Conservation (phyloP, 257 asterid species). For the Plantago major region DNA sequence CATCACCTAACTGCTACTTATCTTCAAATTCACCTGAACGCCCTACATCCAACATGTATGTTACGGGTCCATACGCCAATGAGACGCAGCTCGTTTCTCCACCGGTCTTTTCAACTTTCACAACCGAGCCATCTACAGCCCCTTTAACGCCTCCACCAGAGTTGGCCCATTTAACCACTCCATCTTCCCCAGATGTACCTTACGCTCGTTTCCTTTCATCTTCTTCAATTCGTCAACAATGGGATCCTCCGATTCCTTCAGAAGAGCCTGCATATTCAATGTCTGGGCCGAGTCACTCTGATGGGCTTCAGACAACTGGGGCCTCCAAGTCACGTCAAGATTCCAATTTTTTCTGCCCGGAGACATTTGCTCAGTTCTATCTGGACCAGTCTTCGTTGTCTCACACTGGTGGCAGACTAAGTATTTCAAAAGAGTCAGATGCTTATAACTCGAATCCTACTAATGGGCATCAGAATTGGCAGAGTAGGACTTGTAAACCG, state of each 20-base stretch:
- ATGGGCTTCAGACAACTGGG: constrained; percentile 34
- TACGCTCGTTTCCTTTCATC: constrained; percentile 61
- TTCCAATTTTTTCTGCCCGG: constrained; percentile 96
- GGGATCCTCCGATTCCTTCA: constrained; percentile 45
- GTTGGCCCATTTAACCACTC: constrained; percentile 59
- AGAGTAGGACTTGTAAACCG: constrained; percentile 58
- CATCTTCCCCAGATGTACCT: constrained; percentile 77
- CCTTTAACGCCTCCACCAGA: constrained; percentile 73
- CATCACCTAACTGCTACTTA: constrained; percentile 45
- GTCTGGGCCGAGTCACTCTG: constrained; percentile 53
- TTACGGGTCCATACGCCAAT: constrained; percentile 64
- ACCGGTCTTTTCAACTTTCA: constrained; percentile 62
- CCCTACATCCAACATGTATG: constrained; percentile 51
- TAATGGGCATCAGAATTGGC: constrained; percentile 64
- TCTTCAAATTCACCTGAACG: constrained; percentile 50
- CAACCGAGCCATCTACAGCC: constrained; percentile 74
- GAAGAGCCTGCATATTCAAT: constrained; percentile 42
- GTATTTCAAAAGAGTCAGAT: constrained; percentile 87
- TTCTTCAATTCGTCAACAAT: constrained; percentile 25
- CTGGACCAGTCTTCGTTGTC: constrained; percentile 76
- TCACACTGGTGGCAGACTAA: constrained; percentile 85
- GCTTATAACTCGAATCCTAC: constrained; percentile 56
- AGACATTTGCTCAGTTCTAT: constrained; percentile 95
- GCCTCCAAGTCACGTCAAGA: constrained; percentile 56
- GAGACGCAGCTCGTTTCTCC: constrained; percentile 71